Evolutionary conservation across 805 yeast species (phyloP), one percentile per base, ranked within the genome.

Genomic region (Peterozyma xylosa): DNA sequence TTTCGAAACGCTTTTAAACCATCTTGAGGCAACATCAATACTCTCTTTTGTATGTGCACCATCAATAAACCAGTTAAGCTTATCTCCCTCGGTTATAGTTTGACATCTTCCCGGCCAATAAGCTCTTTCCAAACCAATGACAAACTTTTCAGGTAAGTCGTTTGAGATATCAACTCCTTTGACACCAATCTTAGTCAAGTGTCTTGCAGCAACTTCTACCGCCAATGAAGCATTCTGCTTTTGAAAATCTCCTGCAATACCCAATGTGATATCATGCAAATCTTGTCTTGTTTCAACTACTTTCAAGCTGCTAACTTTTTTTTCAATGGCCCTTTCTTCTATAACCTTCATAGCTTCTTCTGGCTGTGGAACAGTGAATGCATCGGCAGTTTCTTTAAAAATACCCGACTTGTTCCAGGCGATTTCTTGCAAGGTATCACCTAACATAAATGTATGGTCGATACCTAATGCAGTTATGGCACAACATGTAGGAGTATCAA

Each of bases 81-180:
- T 59, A 2, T 59, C 66, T 18, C 67, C 65, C 18, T 66, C 71
- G 5, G 53, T 48, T 30, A 87, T 62, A 2, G 78, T 71, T 64
- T 95, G 97, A 54, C 98, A 91, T 53, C 99, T 71, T 1, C 99
- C 99, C n/a, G 93, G 93, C 96, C 98, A 93, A 38, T 70, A 65
- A 1, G 95, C 85, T 2, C 63, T 46, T 42, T 71, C 77, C 34
- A 91, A 67, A 2, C 96, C 97, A 13, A 53, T 52, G 4, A 67
- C 48, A 45, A 82, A 76, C 49, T 66, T 62, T 11, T 63, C 66
- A 0, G 86, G 84, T 35, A 82, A 61, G 6, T 30, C 55, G 37
- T 32, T 49, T 41, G 35, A 57, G 3, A 41, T 41, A n/a, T 30
- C 9, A 7, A 45, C 47, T 9, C 47, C 50, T 11, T 53, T 54